Conservation (phyloP, 1,139 yeast genomes). For the Taiozyma sp. region DNA sequence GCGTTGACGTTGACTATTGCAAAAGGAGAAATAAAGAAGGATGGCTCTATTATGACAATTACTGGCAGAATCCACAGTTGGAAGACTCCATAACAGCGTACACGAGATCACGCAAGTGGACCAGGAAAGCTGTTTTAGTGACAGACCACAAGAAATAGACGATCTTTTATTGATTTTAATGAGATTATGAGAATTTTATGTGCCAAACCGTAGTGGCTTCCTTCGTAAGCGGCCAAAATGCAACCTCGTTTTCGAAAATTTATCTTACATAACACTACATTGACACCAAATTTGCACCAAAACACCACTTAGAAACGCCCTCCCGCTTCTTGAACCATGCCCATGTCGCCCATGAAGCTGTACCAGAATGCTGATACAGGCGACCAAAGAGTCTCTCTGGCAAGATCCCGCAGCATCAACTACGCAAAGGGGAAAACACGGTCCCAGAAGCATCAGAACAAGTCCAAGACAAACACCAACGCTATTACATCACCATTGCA, state of each 20-base stretch:
- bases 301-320: no score
- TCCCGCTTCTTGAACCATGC: no score
- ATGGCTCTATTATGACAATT: background rate
- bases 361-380: background rate
- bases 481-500: background rate
- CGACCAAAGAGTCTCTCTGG: background rate
- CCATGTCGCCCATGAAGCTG: background rate
- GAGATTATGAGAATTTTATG: background rate
- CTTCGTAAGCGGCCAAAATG: no score
- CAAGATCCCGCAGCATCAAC: background rate
- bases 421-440: background rate
- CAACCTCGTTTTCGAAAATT: no score
- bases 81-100: slow-evolving; percentile 44
- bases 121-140: slow-evolving; percentile 40
- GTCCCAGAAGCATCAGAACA: background rate
- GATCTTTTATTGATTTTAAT: background rate
- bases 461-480: background rate
- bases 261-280: no score
- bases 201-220: background rate
- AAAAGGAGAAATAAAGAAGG: background rate
- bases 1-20: slow-evolving; percentile 27
- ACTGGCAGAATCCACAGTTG: slow-evolving; percentile 21
- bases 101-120: slow-evolving; percentile 48
- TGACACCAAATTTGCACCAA: no score
- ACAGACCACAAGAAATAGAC: slow-evolving; percentile 26